Evolutionary conservation across 192 early-diverging fungal species (phyloP), one percentile per base, ranked within the genome.

Genomic region (Jimgerdemannia flammicorona): DNA sequence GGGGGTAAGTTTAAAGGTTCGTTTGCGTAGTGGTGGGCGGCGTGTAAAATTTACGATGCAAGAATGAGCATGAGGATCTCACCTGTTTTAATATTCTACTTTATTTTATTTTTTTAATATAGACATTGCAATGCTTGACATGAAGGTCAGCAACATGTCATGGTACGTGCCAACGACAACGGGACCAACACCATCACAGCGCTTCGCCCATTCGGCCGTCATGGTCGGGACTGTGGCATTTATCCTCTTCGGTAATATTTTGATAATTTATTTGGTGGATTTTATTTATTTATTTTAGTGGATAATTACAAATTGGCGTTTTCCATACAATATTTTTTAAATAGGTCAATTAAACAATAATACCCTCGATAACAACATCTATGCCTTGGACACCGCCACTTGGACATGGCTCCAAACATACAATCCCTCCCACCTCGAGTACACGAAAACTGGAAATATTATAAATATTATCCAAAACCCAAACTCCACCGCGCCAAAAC

Each of bases 171-270:
- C 74, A 3, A 40, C 42, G 66, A 75, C 74, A 2, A 39, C 42
- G 7, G 66, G 67, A 3, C 67, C 64, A 3, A 41, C 41, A 2
- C 74, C 74, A 10, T 43, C 74, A 29, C 63, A 19, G n/a, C 66
- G 74, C 19, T 43, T 19, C 11, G 74, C 74, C 29, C 74, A 75
- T 49, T 68, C 66, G 9, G 67, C 67, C 54, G 44, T 75, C 3
- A 75, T 75, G 67, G 74, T 40, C 3, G 74, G 74, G 29, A 75
- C 66, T 10, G 42, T 54, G 43, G 69, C 54, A 44, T 44, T 75
- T 20, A 49, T 75, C 17, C 44, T 75, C n/a, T 75, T 68, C 49
- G 74, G 67, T 68, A 68, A 68, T 9, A 9, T 20, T 41, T 9
- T 20, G 18, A 9, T 7, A 1, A 8, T 68, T 0, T 14, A 59